A percentile compares a stretch with the other conserved stretches of the same genome.
Evolutionary conservation across 2,329 filamentous ascomycete species (phyloP).

Genomic region (Boeremia lycopersici): DNA sequence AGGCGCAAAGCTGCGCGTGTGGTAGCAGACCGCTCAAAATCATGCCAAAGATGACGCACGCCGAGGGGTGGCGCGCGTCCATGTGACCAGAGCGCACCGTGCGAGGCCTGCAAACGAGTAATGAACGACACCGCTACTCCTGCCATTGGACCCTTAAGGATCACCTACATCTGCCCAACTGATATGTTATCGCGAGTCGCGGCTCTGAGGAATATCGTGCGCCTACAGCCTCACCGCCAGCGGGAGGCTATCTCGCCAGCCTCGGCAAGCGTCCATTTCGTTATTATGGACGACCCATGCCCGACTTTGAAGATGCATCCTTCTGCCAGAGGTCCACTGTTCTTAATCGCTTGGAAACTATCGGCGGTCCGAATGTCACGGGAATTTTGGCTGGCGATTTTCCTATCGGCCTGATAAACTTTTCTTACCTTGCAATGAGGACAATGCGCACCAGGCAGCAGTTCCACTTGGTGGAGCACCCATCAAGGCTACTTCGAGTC

Average conservation of each 20-base stretch:
- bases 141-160: conserved; percentile 6
- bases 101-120: conserved; percentile 2
- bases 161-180: conserved; percentile 5
- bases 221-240: conserved; percentile 7
- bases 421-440: background rate
- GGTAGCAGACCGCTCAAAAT: conserved; percentile 3
- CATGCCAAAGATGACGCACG: conserved; percentile 12
- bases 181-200: conserved; percentile 17
- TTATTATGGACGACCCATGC: background rate
- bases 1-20: conserved; percentile 5
- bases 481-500: background rate
- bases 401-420: background rate
- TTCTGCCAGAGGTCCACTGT: background rate
- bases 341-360: background rate
- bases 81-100: background rate
- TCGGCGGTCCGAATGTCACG: background rate
- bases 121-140: conserved; percentile 14
- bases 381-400: background rate
- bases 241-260: background rate
- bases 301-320: background rate
- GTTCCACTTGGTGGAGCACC: background rate
- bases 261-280: background rate
- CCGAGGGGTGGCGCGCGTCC: conserved; percentile 1
- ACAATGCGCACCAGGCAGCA: background rate
- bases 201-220: background rate